Base-by-base conservation (phyloP, 2,329 filamentous ascomycete genomes). In the Fusarium praegraminearum region DNA sequence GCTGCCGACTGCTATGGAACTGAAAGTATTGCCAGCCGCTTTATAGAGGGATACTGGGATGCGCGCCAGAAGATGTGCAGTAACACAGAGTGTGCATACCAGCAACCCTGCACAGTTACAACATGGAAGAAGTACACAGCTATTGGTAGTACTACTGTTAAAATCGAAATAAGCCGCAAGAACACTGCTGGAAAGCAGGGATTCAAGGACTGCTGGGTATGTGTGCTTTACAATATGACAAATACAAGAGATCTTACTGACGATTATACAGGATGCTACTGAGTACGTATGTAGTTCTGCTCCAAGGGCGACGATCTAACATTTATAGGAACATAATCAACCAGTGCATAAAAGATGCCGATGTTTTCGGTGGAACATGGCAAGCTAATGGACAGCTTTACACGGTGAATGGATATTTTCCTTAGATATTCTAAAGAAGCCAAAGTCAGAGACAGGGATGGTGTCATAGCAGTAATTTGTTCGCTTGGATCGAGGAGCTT, bases 51-150 rank as follows among this genome's bases (percentile, higher is more conserved):
- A 1, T 60, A 60, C 41, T 60, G 57, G 57, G 7, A 47, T 2
- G 57, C 57, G 10, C 57, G 57, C 12, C 13, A 46, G 15, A 57
- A 57, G n/a, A 60, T 60, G 57, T 60, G 57, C 5, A 40, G 57
- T 5, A 60, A 60, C n/a, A 22, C 57, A 0, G 57, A 47, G 2
- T 60, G 57, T 22, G 0, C 33, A 24, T 47, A 30, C 15, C 57
- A 60, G n/a, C 33, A 57, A 35, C 2, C 20, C 8, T 60, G 57
- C 15, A 57, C 41, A 3, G 56, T 41, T 7, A 20, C 0, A 0
- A 40, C 47, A 0, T 47, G 51, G 0, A 35, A 46, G 20, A 60
- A 26, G 3, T 2, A 40, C 22, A 60, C 28, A 4, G 52, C 36
- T 13, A 2, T 46, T 1, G 7, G 3, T 2, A n/a, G 26, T 12